Evolutionary conservation across 768 basidiomycete genomes (phyloP), one percentile per base, ranked within the genome.

Genomic region (Hortiboletus flavorubellus): DNA sequence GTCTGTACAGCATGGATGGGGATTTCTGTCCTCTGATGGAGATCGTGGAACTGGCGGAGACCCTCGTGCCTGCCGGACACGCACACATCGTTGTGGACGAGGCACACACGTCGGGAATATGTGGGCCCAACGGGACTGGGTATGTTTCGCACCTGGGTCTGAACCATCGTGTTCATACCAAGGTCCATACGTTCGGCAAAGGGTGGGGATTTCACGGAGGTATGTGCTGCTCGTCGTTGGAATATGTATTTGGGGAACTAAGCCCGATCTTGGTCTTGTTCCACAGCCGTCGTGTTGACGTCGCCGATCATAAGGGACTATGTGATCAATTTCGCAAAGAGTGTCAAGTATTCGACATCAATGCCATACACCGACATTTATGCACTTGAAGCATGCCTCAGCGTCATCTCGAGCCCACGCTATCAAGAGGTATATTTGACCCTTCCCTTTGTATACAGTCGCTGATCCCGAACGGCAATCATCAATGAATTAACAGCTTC

Each of bases 361-460:
- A 60, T 26, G 26, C 26, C 26, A 26, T 26, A 26, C 26, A 26
- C 5, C 26, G 26, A 26, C 26, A 26, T 26, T 67, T 62, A 65
- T 6, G 65, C 60, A 2, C 55, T 67, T 5, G 73, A 89, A n/a
- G 77, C 60, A 1, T 60, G 92, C 42, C 84, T 68, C 11, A 21
- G 47, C 6, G 48, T 58, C 33, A 44, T 67, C 6, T 58, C 60
- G 16, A 51, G 61, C 34, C 15, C 44, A 7, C 51, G 42, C 2
- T 57, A 63, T 16, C 45, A 61, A 29, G 57, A 67, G 63, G 66
- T 68, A 59, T 9, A 23, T 29, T 37, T n/a, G 18, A 51, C 42
- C 8, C 7, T n/a, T 50, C 15, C 15, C 6, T 12, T 47, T 8
- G 8, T 9, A 9, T n/a, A 35, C 26, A 3, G 7, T n/a, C 29